Evolutionary conservation across 2,329 filamentous ascomycete species (phyloP).

Genomic region (Xylariaceae sp.): DNA sequence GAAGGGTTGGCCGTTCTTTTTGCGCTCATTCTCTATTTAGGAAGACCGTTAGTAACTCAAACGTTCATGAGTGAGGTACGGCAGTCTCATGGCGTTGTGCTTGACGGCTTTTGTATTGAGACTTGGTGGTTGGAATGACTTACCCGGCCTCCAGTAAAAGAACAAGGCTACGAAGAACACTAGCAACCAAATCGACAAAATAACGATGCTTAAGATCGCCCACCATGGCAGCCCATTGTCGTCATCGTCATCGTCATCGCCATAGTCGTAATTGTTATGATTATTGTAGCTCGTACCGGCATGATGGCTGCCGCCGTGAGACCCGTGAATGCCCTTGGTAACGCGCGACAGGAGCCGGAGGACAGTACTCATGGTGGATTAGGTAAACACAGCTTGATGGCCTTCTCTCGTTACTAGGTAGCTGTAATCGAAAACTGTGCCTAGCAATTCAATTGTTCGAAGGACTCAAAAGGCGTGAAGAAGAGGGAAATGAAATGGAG

Average conservation of each 20-base stretch:
- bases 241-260: not conserved
- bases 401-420: not conserved
- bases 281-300: no score
- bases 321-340: not conserved
- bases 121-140: not conserved
- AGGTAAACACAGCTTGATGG: not conserved
- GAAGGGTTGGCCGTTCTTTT: slow-evolving; percentile 9
- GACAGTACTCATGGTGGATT: not conserved
- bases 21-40: slow-evolving; percentile 20
- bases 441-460: not conserved
- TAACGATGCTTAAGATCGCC: slow-evolving; percentile 2
- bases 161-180: slow-evolving; percentile 6
- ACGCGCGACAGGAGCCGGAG: not conserved
- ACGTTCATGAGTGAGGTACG: no score
- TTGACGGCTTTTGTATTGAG: not conserved
- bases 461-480: not conserved
- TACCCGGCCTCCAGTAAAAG: slow-evolving; percentile 15
- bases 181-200: slow-evolving; percentile 1
- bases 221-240: slow-evolving; percentile 1
- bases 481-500: not conserved
- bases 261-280: not conserved
- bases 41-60: not conserved
- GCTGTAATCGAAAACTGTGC: not conserved
- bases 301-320: not conserved
- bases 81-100: not conserved